Conservation (phyloP, 2,329 filamentous ascomycete genomes). For the Fusarium sp. region DNA sequence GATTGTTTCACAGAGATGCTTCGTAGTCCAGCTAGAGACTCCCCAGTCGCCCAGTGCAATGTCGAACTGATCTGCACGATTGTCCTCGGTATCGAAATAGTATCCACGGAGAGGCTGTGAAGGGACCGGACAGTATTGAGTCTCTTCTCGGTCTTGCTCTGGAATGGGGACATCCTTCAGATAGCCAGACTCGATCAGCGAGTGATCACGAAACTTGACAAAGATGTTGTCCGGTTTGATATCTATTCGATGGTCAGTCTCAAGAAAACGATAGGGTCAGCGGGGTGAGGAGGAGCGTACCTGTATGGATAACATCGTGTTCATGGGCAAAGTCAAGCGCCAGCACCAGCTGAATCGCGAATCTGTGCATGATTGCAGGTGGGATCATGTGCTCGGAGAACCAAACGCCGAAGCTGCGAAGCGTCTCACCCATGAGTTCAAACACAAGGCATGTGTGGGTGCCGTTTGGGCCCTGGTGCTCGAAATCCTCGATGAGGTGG, state of each 20-base stretch:
- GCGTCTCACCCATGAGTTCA: constrained; percentile 46
- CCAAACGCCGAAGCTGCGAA: constrained; percentile 30
- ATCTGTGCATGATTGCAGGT: constrained; percentile 15
- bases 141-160: constrained; percentile 14
- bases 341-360: constrained; percentile 31
- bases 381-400: constrained; percentile 30
- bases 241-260: constrained; percentile 17
- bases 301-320: constrained; percentile 38
- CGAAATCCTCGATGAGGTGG: constrained; percentile 41
- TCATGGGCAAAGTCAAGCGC: constrained; percentile 38
- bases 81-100: constrained; percentile 25
- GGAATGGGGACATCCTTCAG: constrained; percentile 14
- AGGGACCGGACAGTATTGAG: constrained; percentile 10
- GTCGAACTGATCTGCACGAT: constrained; percentile 14
- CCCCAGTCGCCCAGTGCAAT: constrained; percentile 36
- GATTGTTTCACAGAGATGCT: constrained; percentile 36
- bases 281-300: not conserved
- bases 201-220: constrained; percentile 32
- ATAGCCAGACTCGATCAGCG: constrained; percentile 25
- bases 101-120: constrained; percentile 15
- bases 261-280: not conserved
- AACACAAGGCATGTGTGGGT: constrained; percentile 47
- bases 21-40: constrained; percentile 34
- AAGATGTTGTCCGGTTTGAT: constrained; percentile 42
- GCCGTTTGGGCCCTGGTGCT: constrained; percentile 47